Base-by-base conservation (phyloP, 495 filamentous ascomycete genomes). In the Penicillium canescens region DNA sequence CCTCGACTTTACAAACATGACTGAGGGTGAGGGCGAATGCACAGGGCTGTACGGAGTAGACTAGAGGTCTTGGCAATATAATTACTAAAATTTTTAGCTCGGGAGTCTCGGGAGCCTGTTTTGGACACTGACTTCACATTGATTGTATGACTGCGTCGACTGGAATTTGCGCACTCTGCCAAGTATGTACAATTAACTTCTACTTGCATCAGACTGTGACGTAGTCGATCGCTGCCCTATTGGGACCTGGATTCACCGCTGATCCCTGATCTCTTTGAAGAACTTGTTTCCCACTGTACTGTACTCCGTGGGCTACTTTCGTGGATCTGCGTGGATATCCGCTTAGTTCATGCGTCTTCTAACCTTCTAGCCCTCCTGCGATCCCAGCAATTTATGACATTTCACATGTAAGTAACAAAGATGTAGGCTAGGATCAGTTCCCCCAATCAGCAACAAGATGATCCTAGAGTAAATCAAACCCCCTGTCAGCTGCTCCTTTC, bases 171-270 rank as follows among this genome's bases (percentile, higher is more conserved):
- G 13, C 10, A 6, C 10, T 36, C 34, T 39, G 37, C n/a, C 37
- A 24, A 24, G 23, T 16, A 39, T 41, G 20, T 41, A 21, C 38
- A 41, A 3, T 41, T 6, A 8, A 3, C 20, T 21, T 9, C 6
- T 12, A 12, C 4, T 49, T 33, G 51, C 46, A 36, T 23, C 13
- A 20, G 33, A 28, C 28, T 35, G 50, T 65, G 56, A 65, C 56
- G 54, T 58, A 63, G 56, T 55, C 51, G 60, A 63, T 66, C 60
- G 35, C 34, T 66, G 28, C 63, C 57, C 12, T n/a, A 34, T 62
- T 50, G 18, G 59, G 54, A 34, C 14, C 20, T 28, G n/a, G 23
- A 43, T 57, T 54, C 54, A 56, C 60, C 56, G 50, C 48, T 40
- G n/a, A 7, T 37, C 26, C 10, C n/a, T 10, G 35, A 13, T 31